Percentiles rank a stretch among this genome's conserved stretches.
phyloP scores from a whole-genome alignment of 2,329 filamentous ascomycete species.

The Microascus cirrosus region DNA sequence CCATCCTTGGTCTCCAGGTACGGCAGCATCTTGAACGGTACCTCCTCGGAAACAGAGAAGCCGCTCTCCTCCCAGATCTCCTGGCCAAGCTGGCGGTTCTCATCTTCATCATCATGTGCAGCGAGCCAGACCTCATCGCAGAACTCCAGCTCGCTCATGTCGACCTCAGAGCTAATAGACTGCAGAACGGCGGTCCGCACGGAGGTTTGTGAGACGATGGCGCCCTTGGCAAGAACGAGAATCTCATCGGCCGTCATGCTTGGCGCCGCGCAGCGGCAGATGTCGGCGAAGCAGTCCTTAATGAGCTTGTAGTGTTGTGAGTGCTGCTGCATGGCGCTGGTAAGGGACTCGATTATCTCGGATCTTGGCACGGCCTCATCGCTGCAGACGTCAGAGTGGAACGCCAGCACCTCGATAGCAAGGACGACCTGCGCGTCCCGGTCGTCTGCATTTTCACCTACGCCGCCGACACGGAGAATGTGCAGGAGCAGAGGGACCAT shows the following conservation, averaged over 20 bases:
- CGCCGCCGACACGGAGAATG: constrained; percentile 68
- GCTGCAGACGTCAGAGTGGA: constrained; percentile 72
- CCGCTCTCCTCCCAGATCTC: constrained; percentile 95
- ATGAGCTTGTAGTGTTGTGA: constrained; percentile 90
- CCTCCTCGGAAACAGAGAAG: constrained; percentile 55
- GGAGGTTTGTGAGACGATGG: constrained; percentile 65
- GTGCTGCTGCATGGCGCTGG: constrained; percentile 77
- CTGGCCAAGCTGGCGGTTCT: constrained; percentile 71
- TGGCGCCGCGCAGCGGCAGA: constrained; percentile 72
- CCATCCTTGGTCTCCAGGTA: constrained; percentile 73
- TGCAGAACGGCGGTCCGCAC: constrained; percentile 81
- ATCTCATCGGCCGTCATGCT: constrained; percentile 70
- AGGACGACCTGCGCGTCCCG: constrained; percentile 83
- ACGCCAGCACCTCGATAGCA: constrained; percentile 77
- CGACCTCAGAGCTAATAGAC: constrained; percentile 81
- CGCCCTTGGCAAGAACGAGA: constrained; percentile 61
- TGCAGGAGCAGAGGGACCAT: constrained; percentile 72
- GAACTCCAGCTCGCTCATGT: constrained; percentile 77
- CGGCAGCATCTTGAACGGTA: constrained; percentile 57
- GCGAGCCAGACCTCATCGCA: constrained; percentile 90
- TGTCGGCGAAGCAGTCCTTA: constrained; percentile 82
- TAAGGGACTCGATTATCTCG: constrained; percentile 60
- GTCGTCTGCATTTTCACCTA: constrained; percentile 63
- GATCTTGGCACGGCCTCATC: constrained; percentile 67
- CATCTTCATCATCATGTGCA: constrained; percentile 79